A percentile compares a stretch with the other conserved stretches of the same genome.
Evolutionary conservation across 1,139 yeast species (phyloP).

Genomic region (Arxiozyma slooffiae): DNA sequence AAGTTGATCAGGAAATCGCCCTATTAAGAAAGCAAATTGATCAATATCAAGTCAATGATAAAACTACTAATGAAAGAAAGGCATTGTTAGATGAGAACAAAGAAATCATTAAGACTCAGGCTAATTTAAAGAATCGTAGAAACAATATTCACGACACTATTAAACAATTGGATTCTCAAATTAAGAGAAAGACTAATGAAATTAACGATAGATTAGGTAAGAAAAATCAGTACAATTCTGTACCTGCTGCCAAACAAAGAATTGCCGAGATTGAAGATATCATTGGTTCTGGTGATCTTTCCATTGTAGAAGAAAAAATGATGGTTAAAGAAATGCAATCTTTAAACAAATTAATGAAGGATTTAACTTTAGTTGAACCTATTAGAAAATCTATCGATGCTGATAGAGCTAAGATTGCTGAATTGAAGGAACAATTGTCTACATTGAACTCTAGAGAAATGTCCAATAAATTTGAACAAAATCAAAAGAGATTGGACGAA

Average conservation of each 20-base stretch:
- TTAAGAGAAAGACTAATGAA: slow-evolving; percentile 72
- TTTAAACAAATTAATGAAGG: slow-evolving; percentile 74
- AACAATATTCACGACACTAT: slow-evolving; percentile 61
- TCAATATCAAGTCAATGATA: slow-evolving; percentile 34
- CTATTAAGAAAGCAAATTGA: slow-evolving; percentile 31
- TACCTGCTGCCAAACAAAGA: slow-evolving; percentile 70
- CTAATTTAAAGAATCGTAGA: slow-evolving; percentile 61
- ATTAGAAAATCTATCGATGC: slow-evolving; percentile 72
- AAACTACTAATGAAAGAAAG: slow-evolving; percentile 46
- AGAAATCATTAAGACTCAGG: slow-evolving; percentile 57
- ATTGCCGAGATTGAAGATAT: slow-evolving; percentile 60
- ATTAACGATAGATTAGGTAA: slow-evolving; percentile 39
- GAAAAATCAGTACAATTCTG: slow-evolving; percentile 52
- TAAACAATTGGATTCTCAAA: slow-evolving; percentile 55
- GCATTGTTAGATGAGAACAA: slow-evolving; percentile 57
- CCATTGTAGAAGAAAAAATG: slow-evolving; percentile 87
- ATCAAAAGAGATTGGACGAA: slow-evolving; percentile 50
- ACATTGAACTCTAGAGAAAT: slow-evolving; percentile 55
- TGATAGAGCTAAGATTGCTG: slow-evolving; percentile 68
- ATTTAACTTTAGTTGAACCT: slow-evolving; percentile 63
- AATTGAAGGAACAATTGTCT: slow-evolving; percentile 59
- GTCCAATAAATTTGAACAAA: slow-evolving; percentile 43
- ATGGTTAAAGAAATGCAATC: slow-evolving; percentile 75
- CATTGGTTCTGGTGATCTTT: slow-evolving; percentile 71
- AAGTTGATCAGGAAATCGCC: slow-evolving; percentile 42